Conservation (phyloP, 257 asterid species). For the Ehretia macrophylla region DNA sequence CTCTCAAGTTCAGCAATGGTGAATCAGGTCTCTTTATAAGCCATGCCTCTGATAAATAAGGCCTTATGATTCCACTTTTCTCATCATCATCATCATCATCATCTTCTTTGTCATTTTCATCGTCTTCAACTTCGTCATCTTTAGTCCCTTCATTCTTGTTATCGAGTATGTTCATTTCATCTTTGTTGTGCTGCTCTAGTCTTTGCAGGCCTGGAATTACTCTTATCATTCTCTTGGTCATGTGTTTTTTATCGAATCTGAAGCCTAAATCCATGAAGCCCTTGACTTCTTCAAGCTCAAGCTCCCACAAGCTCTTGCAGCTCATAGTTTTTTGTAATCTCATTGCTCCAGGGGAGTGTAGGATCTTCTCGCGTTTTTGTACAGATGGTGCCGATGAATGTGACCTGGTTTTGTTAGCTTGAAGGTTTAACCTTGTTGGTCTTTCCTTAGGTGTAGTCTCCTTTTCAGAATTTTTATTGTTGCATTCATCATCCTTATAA, state of each 20-base stretch:
- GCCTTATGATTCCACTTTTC: conserved; percentile 23
- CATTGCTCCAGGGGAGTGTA: background rate
- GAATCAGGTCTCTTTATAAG: conserved; percentile 35
- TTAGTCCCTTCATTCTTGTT: background rate
- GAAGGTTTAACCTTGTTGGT: conserved; percentile 13
- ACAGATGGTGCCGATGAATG: conserved; percentile 32
- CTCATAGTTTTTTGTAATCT: conserved; percentile 35
- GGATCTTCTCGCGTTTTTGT: conserved; percentile 20
- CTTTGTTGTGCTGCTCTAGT: conserved; percentile 8
- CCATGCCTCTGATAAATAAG: conserved; percentile 70
- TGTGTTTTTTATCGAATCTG: conserved; percentile 35
- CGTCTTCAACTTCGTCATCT: background rate
- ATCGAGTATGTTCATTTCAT: background rate
- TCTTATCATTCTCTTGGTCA: conserved; percentile 34
- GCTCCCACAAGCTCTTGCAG: conserved; percentile 51
- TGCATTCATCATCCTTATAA: conserved; percentile 32
- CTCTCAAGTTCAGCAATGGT: conserved; percentile 39
- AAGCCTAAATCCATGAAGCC: conserved; percentile 74
- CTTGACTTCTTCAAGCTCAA: conserved; percentile 64
- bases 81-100: conserved; percentile 6
- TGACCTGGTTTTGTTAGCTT: conserved; percentile 13
- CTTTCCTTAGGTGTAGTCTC: conserved; percentile 16
- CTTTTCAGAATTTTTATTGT: conserved; percentile 14
- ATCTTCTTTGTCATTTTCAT: background rate
- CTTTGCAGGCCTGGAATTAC: conserved; percentile 60